A percentile compares a stretch with the other conserved stretches of the same genome.
phyloP scores from a whole-genome alignment of 352 stramenopile genomes.

The Pythium chondricola region DNA sequence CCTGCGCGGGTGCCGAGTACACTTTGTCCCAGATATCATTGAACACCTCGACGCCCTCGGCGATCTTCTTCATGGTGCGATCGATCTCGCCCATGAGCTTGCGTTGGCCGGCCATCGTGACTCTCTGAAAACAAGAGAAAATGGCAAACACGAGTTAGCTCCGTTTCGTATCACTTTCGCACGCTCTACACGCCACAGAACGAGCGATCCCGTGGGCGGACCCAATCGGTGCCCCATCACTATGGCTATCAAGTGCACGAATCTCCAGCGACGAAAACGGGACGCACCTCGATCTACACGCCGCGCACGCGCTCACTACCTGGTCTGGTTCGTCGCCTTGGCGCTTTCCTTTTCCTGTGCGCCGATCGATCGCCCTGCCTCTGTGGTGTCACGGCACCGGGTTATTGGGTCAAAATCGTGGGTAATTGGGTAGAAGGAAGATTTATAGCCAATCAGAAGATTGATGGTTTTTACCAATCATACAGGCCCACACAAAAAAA shows the following conservation, averaged over 20 bases:
- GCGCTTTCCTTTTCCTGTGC: constrained; percentile 4
- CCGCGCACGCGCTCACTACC: neutral
- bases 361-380: constrained; percentile 3
- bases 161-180: neutral
- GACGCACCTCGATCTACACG: neutral
- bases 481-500: neutral
- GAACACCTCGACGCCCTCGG: constrained; percentile 97
- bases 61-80: constrained; percentile 99
- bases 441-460: neutral
- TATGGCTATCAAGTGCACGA: too few species aligned
- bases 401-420: constrained; percentile 3
- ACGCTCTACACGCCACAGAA: too few species aligned
- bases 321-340: neutral
- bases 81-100: constrained; percentile 96
- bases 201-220: too few species aligned
- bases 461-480: constrained; percentile 7
- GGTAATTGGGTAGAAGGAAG: constrained; percentile 11
- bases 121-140: neutral
- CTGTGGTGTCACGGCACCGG: constrained; percentile 12
- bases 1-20: constrained; percentile 94
- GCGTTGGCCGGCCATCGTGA: constrained; percentile 69
- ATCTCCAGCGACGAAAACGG: too few species aligned
- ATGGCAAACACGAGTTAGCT: neutral
- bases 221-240: too few species aligned
- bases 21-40: constrained; percentile 99